Evolutionary conservation across 2,329 filamentous ascomycete species (phyloP).

Genomic region (Paecilomyces dactylethromorphus): DNA sequence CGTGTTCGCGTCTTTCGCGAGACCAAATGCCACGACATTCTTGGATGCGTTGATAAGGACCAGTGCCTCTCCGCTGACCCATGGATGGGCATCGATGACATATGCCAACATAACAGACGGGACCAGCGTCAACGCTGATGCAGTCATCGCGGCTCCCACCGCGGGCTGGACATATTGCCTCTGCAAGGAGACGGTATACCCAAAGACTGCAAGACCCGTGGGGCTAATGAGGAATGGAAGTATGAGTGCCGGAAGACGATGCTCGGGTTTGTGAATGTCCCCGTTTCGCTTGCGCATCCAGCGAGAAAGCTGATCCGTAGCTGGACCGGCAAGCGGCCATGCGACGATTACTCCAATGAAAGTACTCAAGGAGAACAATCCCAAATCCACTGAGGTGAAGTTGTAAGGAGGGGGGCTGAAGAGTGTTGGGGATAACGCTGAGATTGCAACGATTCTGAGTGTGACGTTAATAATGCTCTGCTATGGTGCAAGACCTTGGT

Average conservation of each 20-base stretch:
- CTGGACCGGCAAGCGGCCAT: slow-evolving; percentile 31
- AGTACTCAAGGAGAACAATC: slow-evolving; percentile 24
- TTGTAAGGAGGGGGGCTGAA: slow-evolving; percentile 26
- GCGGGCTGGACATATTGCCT: slow-evolving; percentile 18
- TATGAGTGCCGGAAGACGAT: slow-evolving; percentile 32
- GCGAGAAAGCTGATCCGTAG: slow-evolving; percentile 34
- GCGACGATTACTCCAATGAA: slow-evolving; percentile 34
- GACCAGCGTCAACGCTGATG: slow-evolving; percentile 22
- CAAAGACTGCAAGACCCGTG: slow-evolving; percentile 25
- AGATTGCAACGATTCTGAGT: slow-evolving; percentile 2
- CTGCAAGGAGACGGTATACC: slow-evolving; percentile 19
- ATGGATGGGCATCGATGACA: slow-evolving; percentile 26
- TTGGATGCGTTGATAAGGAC: slow-evolving; percentile 26
- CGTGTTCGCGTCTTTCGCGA: slow-evolving; percentile 17
- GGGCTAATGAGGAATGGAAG: slow-evolving; percentile 31
- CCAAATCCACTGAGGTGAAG: slow-evolving; percentile 18
- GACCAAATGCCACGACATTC: slow-evolving; percentile 18
- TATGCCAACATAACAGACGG: slow-evolving; percentile 29
- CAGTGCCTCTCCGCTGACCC: slow-evolving; percentile 23
- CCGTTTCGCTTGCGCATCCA: slow-evolving; percentile 25
- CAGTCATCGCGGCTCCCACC: slow-evolving; percentile 21
- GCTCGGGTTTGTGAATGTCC: slow-evolving; percentile 32
- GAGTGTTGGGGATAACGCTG: slow-evolving; percentile 18
- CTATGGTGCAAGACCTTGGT: too few species aligned
- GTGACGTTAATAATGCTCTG: too few species aligned